phyloP scores from a whole-genome alignment of 139 green algal genomes.

The Limnomonas spitsbergensis region DNA sequence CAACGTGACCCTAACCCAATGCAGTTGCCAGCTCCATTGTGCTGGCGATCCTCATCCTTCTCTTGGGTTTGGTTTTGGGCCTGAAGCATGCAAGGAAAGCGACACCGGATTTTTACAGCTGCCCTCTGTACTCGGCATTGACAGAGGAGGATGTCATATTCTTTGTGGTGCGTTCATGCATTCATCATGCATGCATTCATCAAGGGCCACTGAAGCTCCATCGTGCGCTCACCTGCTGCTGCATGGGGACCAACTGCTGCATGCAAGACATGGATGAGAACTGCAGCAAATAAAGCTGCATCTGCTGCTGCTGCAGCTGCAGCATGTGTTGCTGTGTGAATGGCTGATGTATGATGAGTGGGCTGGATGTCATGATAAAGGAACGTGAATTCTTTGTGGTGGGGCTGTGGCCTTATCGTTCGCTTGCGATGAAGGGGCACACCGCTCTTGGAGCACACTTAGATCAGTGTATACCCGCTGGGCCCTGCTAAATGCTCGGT shows the following conservation, averaged over 20 bases:
- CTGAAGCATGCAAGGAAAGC: background rate
- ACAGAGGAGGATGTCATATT: background rate
- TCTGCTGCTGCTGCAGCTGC: background rate
- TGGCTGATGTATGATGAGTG: no score
- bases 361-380: no score
- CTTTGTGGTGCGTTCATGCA: constrained; percentile 2
- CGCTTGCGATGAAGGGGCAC: no score
- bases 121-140: background rate
- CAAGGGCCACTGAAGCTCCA: background rate
- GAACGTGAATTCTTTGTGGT: no score
- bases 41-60: background rate
- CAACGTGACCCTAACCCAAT: background rate
- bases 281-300: background rate
- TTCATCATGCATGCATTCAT: no score
- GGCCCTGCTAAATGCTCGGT: no score
- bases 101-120: background rate
- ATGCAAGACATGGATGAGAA: background rate
- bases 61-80: background rate
- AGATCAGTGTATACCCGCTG: no score
- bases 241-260: background rate
- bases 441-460: no score
- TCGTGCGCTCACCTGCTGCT: background rate
- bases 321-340: background rate
- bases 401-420: no score
- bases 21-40: background rate